Base-by-base conservation (phyloP, 2,329 filamentous ascomycete genomes). In the Neofusicoccum umdonicola region DNA sequence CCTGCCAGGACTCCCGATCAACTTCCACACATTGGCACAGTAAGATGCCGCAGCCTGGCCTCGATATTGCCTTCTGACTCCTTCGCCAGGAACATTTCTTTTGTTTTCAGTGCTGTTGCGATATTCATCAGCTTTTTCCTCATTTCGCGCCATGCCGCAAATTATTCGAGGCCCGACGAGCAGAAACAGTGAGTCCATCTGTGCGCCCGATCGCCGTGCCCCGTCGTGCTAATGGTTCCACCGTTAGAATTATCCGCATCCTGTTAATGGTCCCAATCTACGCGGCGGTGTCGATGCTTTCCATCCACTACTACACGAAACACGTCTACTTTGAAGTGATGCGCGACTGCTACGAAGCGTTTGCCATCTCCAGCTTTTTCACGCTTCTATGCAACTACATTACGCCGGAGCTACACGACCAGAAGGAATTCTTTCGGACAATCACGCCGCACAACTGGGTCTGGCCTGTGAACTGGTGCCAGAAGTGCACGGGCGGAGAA, bases 261-360 rank as follows among this genome's bases (percentile, higher is more conserved):
- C 84, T 96, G 34, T 88, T 93, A 75, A 94, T 96, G 91, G 86
- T 96, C 52, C 92, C 92, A 37, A 83, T 96, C 66, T 96, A 96
- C 76, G 84, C 89, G 60, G 81, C 88, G 41, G 88, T 92, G 17
- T 88, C 90, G 35, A 91, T 91, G 73, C 83, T 93, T 42, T 88
- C 88, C 66, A 87, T 92, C 70, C 82, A 85, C 69, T 93, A 85
- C 79, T 94, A 95, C 81, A 86, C 84, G 75, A 86, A 93, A 71
- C 87, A 89, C 56, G 86, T 95, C 65, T 96, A 96, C 79, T 95
- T 90, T 74, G 85, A 91, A 72, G 88, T 95, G 58, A 80, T 94
- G 48, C 87, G 90, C 71, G 90, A 95, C 74, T 94, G 91, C 78
- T 96, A 96, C 76, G 92, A 96, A 79, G 91, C 92, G 11, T 93